Evolutionary conservation across 1,284 basidiomycete genomes (phyloP).

Genomic region (Ustilago sp.): DNA sequence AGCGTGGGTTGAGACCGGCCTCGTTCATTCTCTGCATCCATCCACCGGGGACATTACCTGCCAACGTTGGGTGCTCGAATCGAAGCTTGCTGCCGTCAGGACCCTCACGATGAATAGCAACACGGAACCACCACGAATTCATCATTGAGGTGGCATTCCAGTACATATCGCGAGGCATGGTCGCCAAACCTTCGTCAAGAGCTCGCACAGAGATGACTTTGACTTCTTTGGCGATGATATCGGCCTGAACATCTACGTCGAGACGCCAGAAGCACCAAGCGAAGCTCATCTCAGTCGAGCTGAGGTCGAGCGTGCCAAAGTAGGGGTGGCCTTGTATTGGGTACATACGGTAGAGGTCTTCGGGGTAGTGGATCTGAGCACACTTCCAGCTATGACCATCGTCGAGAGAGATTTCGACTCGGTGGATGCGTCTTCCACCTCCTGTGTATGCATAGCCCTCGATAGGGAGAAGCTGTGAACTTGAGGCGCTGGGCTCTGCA

Average conservation of each 20-base stretch:
- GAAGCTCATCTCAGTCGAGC: slow-evolving; percentile 74
- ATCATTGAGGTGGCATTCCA: slow-evolving; percentile 75
- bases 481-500: not conserved
- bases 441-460: slow-evolving; percentile 78
- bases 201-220: slow-evolving; percentile 74
- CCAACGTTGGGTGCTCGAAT: slow-evolving; percentile 77
- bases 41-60: slow-evolving; percentile 73
- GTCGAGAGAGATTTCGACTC: slow-evolving; percentile 77
- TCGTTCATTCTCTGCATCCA: slow-evolving; percentile 78
- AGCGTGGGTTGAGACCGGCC: slow-evolving; percentile 72
- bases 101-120: slow-evolving; percentile 72
- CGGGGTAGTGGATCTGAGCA: slow-evolving; percentile 73
- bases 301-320: slow-evolving; percentile 72
- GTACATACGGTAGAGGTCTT: slow-evolving; percentile 73
- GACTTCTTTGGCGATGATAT: slow-evolving; percentile 70
- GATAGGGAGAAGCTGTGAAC: slow-evolving; percentile 51
- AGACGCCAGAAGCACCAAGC: slow-evolving; percentile 79
- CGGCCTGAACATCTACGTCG: slow-evolving; percentile 69
- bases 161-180: slow-evolving; percentile 74
- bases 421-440: slow-evolving; percentile 76
- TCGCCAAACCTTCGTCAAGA: slow-evolving; percentile 74
- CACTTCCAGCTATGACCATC: slow-evolving; percentile 75
- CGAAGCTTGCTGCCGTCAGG: slow-evolving; percentile 67
- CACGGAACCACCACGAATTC: slow-evolving; percentile 76
- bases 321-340: slow-evolving; percentile 63